Conservation (phyloP, 1,284 basidiomycete species). For the Flammula alnicola region DNA sequence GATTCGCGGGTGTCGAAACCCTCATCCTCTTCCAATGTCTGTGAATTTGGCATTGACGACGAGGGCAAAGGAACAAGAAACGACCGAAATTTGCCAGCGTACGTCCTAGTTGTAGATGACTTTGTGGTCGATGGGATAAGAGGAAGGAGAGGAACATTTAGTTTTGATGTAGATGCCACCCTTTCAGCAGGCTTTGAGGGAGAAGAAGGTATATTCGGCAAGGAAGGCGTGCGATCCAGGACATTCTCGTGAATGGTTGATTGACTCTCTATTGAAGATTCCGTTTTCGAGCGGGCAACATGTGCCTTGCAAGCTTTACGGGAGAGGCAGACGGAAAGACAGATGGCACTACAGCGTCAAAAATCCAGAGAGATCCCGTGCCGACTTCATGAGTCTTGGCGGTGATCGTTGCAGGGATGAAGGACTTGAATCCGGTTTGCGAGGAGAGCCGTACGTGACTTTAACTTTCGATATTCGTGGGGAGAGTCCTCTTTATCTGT, state of each 20-base stretch:
- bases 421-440: neutral
- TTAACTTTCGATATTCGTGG: constrained; percentile 6
- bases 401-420: constrained; percentile 8
- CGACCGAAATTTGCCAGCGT: constrained; percentile 75
- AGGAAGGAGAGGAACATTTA: constrained; percentile 22
- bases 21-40: constrained; percentile 28
- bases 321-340: constrained; percentile 35
- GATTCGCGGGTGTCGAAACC: constrained; percentile 66
- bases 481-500: constrained; percentile 17
- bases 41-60: constrained; percentile 16
- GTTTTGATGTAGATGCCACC: constrained; percentile 22
- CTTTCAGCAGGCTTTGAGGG: constrained; percentile 17
- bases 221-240: constrained; percentile 41
- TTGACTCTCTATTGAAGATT: constrained; percentile 50
- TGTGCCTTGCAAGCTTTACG: constrained; percentile 48
- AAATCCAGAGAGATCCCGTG: constrained; percentile 43
- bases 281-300: constrained; percentile 59
- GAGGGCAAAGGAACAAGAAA: constrained; percentile 67
- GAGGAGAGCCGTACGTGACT: constrained; percentile 16
- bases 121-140: constrained; percentile 30
- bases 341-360: constrained; percentile 37
- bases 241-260: constrained; percentile 22
- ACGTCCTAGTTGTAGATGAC: constrained; percentile 58
- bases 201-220: constrained; percentile 38
- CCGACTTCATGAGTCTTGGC: constrained; percentile 27